Evolutionary conservation across 2,329 filamentous ascomycete genomes (phyloP).

Genomic region (Colletotrichum sp.): DNA sequence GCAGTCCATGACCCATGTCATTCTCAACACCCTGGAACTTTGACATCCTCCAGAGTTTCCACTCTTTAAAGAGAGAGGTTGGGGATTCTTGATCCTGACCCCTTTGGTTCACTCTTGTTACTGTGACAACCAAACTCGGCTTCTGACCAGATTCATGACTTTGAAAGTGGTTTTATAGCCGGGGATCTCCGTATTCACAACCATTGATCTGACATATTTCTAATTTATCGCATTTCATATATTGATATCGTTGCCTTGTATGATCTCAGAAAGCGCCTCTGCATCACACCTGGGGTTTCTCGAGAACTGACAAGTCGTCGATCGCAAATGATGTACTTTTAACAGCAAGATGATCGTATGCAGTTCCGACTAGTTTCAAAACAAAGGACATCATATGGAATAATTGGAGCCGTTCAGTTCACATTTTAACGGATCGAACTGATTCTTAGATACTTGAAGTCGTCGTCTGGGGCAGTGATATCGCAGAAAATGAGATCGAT

Average conservation of each 20-base stretch:
- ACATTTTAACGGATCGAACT: not conserved
- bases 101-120: not conserved
- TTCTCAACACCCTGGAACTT: not conserved
- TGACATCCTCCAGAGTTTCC: not conserved
- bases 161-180: not conserved
- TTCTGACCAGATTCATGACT: not conserved
- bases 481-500: not conserved
- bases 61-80: not conserved
- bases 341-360: not conserved
- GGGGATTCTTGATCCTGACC: no score
- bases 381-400: no score
- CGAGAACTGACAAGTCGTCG: not conserved
- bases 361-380: no score
- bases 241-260: not conserved
- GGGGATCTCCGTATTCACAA: not conserved
- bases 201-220: not conserved
- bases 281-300: not conserved
- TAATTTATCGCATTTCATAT: not conserved
- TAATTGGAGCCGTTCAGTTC: not conserved
- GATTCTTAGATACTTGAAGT: not conserved
- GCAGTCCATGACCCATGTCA: not conserved
- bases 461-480: not conserved
- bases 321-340: not conserved
- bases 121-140: not conserved
- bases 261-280: not conserved